A percentile compares a stretch with the other conserved stretches of the same genome.
Conservation (phyloP, 164 flowering plant genomes). For the Buxus sempervirens region DNA sequence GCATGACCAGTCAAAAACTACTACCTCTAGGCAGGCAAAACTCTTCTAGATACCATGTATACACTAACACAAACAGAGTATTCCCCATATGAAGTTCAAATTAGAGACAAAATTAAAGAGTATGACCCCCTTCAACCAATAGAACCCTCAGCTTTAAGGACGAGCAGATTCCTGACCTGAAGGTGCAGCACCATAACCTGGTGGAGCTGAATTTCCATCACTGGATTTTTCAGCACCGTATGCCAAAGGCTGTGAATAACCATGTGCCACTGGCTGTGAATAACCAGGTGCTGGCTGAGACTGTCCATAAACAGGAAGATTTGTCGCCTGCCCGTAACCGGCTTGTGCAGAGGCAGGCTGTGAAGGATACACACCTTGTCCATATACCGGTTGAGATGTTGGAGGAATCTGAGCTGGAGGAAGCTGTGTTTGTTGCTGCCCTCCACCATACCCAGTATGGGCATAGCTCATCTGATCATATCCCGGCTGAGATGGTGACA, state of each 20-base stretch:
- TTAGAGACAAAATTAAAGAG: not conserved
- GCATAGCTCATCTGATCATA: constrained; percentile 18
- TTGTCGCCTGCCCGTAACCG: constrained; percentile 13
- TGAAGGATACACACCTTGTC: constrained; percentile 26
- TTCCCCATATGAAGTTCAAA: too few species aligned
- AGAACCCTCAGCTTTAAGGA: constrained; percentile 22
- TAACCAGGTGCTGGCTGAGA: constrained; percentile 14
- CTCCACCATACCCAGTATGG: constrained; percentile 22
- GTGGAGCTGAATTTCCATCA: constrained; percentile 18
- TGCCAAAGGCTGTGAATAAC: constrained; percentile 7
- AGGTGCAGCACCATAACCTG: constrained; percentile 17
- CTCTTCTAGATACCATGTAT: too few species aligned
- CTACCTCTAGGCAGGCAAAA: too few species aligned
- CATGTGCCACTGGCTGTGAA: constrained; percentile 10
- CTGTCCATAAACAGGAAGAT: constrained; percentile 11
- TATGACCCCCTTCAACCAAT: not conserved
- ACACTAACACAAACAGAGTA: too few species aligned
- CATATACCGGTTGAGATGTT: constrained; percentile 23
- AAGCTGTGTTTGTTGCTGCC: constrained; percentile 10
- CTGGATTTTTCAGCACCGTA: constrained; percentile 23
- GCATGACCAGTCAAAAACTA: too few species aligned
- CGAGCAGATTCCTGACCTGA: constrained; percentile 18
- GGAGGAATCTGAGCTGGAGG: constrained; percentile 6
- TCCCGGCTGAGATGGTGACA: constrained; percentile 13
- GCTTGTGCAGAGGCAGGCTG: constrained; percentile 17